Conservation (phyloP, 2,329 filamentous ascomycete genomes). For the Xylaria sp. region DNA sequence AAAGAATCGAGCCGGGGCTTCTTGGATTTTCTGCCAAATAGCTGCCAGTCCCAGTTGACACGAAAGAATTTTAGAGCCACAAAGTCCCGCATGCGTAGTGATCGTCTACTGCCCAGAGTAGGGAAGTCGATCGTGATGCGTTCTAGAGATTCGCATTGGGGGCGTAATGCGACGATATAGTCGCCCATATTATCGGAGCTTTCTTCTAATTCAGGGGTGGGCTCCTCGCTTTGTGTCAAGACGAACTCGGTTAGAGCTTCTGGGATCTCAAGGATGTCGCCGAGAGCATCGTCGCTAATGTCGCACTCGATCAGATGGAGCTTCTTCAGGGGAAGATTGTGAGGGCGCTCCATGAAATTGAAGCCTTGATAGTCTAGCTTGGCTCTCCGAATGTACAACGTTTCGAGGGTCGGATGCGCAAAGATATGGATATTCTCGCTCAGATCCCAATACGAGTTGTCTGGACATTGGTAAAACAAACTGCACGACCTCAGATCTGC, state of each 20-base stretch:
- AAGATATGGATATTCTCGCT: conserved; percentile 60
- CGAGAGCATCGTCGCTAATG: conserved; percentile 52
- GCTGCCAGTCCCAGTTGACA: conserved; percentile 55
- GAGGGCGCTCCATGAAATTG: conserved; percentile 53
- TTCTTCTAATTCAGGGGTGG: conserved; percentile 51
- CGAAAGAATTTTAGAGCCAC: conserved; percentile 47
- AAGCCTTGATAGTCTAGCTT: conserved; percentile 54
- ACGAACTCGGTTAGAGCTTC: conserved; percentile 53
- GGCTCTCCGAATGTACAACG: conserved; percentile 51
- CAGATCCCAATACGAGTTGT: conserved; percentile 55
- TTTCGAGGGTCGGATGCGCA: conserved; percentile 54
- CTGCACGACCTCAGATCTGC: conserved; percentile 54
- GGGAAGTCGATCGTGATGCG: conserved; percentile 53
- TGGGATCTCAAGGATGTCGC: conserved; percentile 51
- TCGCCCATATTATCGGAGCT: conserved; percentile 53
- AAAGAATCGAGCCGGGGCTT: conserved; percentile 54
- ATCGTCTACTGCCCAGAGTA: conserved; percentile 46
- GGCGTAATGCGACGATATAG: conserved; percentile 52
- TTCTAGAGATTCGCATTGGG: conserved; percentile 50
- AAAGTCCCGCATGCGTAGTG: conserved; percentile 53
- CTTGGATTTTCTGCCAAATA: conserved; percentile 52
- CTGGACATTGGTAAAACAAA: conserved; percentile 53
- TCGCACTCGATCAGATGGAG: conserved; percentile 57
- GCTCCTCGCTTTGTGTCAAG: conserved; percentile 51
- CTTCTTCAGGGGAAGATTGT: conserved; percentile 51